A percentile compares a stretch with the other conserved stretches of the same genome.
Conservation (phyloP, 225 moss, liverwort and hornwort species). For the Rhytidiadelphus loreus region DNA sequence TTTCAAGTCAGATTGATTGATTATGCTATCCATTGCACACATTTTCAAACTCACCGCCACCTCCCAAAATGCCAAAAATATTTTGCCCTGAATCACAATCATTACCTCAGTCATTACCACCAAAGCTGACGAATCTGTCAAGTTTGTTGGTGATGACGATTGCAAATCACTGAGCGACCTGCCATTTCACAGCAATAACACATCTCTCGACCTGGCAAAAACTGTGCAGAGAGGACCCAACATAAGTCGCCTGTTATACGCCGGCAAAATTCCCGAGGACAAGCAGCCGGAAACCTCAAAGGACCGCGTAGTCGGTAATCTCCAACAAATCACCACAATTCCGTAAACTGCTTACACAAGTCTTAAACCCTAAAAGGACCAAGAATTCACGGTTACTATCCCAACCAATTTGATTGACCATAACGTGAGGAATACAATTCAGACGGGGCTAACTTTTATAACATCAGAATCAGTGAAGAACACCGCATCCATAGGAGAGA, state of each 20-base stretch:
- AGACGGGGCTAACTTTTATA: not conserved
- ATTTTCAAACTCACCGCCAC: not conserved
- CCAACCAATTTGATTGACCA: not conserved
- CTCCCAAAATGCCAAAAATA: not conserved
- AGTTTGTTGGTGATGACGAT: not conserved
- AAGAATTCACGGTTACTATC: not conserved
- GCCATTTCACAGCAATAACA: not conserved
- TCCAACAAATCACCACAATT: not conserved
- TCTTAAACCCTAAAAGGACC: not conserved
- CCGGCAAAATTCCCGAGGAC: slow-evolving; percentile 28
- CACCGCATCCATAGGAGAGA: not conserved
- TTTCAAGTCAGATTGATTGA: not conserved
- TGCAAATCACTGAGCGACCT: not conserved
- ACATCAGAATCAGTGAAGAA: not conserved
- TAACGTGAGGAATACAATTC: not conserved
- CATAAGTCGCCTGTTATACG: slow-evolving; percentile 63
- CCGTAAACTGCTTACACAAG: not conserved
- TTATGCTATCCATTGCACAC: not conserved
- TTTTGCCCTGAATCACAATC: not conserved
- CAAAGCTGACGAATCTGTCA: not conserved
- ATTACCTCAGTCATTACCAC: not conserved
- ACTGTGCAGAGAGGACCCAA: slow-evolving; percentile 43
- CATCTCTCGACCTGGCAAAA: not conserved
- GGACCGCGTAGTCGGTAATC: slow-evolving; percentile 40
- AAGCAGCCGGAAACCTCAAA: slow-evolving; percentile 49